phyloP scores from a whole-genome alignment of 2,329 filamentous ascomycete species.

The Colletotrichum endophyticum region DNA sequence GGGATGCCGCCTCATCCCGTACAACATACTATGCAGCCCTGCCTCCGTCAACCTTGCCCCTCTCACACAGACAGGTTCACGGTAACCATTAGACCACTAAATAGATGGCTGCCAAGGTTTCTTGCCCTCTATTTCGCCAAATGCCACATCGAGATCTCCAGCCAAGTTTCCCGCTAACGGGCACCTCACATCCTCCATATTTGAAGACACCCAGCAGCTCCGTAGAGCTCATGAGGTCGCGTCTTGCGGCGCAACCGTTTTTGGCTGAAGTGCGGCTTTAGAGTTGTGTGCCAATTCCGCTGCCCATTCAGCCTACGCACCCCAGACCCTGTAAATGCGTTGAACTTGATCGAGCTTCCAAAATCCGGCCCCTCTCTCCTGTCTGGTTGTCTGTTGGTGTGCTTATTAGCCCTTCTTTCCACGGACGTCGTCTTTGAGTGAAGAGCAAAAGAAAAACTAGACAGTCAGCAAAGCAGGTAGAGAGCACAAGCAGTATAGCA shows the following conservation, averaged over 20 bases:
- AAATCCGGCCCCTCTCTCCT: background rate
- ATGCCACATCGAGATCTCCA: background rate
- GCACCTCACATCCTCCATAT: background rate
- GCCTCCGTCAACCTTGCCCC: background rate
- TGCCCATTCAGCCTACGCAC: background rate
- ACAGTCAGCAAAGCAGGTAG: background rate
- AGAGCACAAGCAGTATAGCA: background rate
- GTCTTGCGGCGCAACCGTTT: rapidly evolving
- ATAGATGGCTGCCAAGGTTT: background rate
- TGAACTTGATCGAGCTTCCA: too few species aligned
- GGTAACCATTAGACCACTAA: background rate
- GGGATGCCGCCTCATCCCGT: background rate
- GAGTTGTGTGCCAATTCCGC: rapidly evolving
- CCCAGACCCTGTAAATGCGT: too few species aligned
- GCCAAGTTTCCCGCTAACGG: background rate
- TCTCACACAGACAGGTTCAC: background rate
- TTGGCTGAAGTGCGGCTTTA: background rate
- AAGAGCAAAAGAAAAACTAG: background rate
- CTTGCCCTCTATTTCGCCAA: background rate
- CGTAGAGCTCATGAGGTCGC: rapidly evolving
- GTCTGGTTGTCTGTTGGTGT: background rate
- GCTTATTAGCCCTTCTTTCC: rapidly evolving
- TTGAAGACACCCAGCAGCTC: background rate
- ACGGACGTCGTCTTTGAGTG: background rate
- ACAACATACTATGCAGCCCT: rapidly evolving